Evolutionary conservation across 108 stramenopile species (phyloP).

Genomic region (Cyclotella atomus): DNA sequence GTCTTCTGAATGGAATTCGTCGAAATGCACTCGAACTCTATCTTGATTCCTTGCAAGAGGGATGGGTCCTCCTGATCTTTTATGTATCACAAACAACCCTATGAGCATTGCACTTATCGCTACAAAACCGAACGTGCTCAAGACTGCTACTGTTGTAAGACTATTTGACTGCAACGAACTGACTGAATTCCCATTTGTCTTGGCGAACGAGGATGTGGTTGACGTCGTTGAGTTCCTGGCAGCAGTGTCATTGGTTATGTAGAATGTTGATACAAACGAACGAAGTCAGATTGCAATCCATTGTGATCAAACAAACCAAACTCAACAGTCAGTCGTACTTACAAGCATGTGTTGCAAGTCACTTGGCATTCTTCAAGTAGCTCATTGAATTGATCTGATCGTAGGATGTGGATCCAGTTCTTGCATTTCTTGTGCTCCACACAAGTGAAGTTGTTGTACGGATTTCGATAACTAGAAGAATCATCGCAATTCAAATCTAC

Average conservation of each 20-base stretch:
- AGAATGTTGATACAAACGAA: neutral
- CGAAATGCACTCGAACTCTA: too few species aligned
- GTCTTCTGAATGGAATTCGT: conserved; percentile 9
- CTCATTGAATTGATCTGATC: conserved; percentile 15
- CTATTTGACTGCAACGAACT: neutral
- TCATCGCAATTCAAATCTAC: conserved; percentile 7
- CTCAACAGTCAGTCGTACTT: neutral
- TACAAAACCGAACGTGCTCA: conserved; percentile 6
- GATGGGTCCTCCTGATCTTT: neutral
- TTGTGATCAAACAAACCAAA: neutral
- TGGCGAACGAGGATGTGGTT: neutral
- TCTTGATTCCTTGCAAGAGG: too few species aligned
- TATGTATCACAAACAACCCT: neutral
- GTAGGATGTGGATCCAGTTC: neutral
- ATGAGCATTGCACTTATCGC: neutral
- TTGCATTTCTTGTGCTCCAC: conserved; percentile 13
- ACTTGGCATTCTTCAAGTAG: conserved; percentile 13
- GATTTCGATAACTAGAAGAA: conserved; percentile 20
- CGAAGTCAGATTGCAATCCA: neutral
- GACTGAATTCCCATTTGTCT: neutral
- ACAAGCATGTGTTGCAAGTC: conserved; percentile 1
- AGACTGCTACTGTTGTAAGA: neutral
- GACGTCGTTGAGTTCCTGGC: neutral
- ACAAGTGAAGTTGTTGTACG: conserved; percentile 22
- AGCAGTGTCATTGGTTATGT: neutral